phyloP scores from a whole-genome alignment of 805 yeast genomes.

The Sungouiella thailandica region DNA sequence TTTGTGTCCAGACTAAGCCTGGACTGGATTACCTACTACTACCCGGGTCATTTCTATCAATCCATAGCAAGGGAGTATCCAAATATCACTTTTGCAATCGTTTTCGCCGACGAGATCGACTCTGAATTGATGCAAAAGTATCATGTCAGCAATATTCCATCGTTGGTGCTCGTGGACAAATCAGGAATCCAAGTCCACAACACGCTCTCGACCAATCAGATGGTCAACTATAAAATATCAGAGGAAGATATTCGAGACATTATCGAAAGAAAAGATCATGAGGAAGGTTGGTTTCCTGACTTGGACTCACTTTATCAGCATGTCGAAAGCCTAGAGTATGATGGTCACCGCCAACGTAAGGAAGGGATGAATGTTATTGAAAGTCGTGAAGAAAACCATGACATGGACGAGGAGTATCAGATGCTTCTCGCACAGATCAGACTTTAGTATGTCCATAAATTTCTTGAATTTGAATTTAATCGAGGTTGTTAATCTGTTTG shows the following conservation, averaged over 20 bases:
- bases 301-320: slow-evolving; percentile 5
- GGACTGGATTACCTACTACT: slow-evolving; percentile 29
- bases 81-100: slow-evolving; percentile 19
- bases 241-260: slow-evolving; percentile 13
- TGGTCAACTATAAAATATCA: slow-evolving; percentile 13
- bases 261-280: slow-evolving; percentile 1
- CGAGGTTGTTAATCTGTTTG: no score
- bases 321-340: slow-evolving; percentile 7
- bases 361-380: slow-evolving; percentile 11
- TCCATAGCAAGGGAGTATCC: slow-evolving; percentile 15
- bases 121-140: slow-evolving; percentile 19
- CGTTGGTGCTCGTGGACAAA: slow-evolving; percentile 23
- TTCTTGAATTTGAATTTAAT: no score
- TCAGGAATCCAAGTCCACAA: slow-evolving; percentile 21
- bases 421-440: slow-evolving; percentile 12
- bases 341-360: slow-evolving; percentile 11
- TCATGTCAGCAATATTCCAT: slow-evolving; percentile 28
- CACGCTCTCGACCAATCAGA: slow-evolving; percentile 18
- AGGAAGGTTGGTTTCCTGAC: slow-evolving; percentile 10
- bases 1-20: slow-evolving; percentile 7
- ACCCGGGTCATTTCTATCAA: slow-evolving; percentile 34
- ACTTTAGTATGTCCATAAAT: neutral
- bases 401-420: slow-evolving; percentile 17
- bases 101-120: slow-evolving; percentile 19
- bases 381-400: slow-evolving; percentile 4